These are phyloP conservation scores for Cymodocea nodosa DNA, from an alignment of 116 monocot genomes.

Conservation along the genomic window DNA sequence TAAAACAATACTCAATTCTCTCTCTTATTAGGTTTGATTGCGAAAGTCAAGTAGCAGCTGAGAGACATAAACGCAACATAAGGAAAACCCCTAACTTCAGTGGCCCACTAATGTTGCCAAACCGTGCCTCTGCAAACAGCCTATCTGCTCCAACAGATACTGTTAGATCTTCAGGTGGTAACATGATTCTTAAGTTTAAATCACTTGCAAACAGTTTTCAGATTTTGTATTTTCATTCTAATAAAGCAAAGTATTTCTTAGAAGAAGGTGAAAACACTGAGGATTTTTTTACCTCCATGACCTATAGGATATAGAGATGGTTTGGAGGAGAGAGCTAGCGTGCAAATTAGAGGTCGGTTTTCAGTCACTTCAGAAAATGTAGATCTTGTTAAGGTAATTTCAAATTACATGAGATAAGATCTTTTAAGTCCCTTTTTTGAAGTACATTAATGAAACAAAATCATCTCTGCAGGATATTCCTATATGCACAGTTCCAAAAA, in stretches of 20 bases:
- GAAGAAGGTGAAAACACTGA: not conserved
- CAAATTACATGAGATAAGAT: not conserved
- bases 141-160: constrained; percentile 92
- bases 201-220: not conserved
- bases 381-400: constrained; percentile 74
- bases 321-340: constrained; percentile 59
- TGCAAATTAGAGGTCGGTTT: constrained; percentile 95
- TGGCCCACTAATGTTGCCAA: constrained; percentile 89
- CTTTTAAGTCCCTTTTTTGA: not conserved
- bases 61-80: constrained; percentile 41
- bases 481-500: constrained; percentile 24
- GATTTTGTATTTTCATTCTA: not conserved
- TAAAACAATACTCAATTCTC: not conserved
- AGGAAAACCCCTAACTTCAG: constrained; percentile 52
- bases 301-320: constrained; percentile 59
- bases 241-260: not conserved
- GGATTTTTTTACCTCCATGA: constrained; percentile 7
- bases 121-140: constrained; percentile 84
- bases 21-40: constrained; percentile 30
- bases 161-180: constrained; percentile 43
- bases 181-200: not conserved
- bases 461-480: constrained; percentile 39
- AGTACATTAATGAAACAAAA: not conserved
- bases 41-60: constrained; percentile 32
- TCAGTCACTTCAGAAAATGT: constrained; percentile 98